Base-by-base conservation (phyloP, 2,329 filamentous ascomycete genomes). In the Aureobasidium leucospermi region DNA sequence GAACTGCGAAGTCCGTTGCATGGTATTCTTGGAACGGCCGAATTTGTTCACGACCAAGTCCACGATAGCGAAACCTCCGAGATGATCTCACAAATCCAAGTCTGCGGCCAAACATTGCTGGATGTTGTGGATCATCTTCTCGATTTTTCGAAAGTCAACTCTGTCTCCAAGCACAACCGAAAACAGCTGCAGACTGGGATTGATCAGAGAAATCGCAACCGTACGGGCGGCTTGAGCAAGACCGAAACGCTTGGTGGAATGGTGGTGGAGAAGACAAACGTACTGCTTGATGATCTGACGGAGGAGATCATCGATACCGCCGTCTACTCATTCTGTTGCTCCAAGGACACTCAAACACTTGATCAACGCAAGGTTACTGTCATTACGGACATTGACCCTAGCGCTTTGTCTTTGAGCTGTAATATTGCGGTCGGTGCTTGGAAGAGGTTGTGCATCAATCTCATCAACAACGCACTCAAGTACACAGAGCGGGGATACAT, bases 1-100 rank as follows among this genome's bases (percentile, higher is more conserved):
- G 80, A 83, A 62, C 69, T 82, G 7, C 71, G 78, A 4, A 76
- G 68, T 38, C 80, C 74, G 23, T 68, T 76, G 39, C 80, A 77
- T 57, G 78, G 75, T 34, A 76, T 77, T 41, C 69, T 78, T 9
- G 79, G 77, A 1, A 78, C 75, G 28, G 70, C 75, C 2, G 78
- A 81, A 61, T 73, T 80, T 9, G 62, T 81, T 4, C 69, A 72
- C 2, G 75, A 76, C 6, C 78, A 74, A 3, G 63, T 65, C n/a
- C 69, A 67, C 28, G 70, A 71, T 69, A 78, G 53, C 63, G 66
- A 60, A 73, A 69, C 48, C 70, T 77, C 52, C 5, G 52, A 56
- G 29, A 56, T 56, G 57, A 68, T 76, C 0, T 72, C 72, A 7
- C 79, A 76, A 65, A 69, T 79, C 11, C 74, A 77, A 32, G 74